A percentile compares a stretch with the other conserved stretches of the same genome.
phyloP scores from a whole-genome alignment of 1,284 basidiomycete species.

The Tilletia indica region DNA sequence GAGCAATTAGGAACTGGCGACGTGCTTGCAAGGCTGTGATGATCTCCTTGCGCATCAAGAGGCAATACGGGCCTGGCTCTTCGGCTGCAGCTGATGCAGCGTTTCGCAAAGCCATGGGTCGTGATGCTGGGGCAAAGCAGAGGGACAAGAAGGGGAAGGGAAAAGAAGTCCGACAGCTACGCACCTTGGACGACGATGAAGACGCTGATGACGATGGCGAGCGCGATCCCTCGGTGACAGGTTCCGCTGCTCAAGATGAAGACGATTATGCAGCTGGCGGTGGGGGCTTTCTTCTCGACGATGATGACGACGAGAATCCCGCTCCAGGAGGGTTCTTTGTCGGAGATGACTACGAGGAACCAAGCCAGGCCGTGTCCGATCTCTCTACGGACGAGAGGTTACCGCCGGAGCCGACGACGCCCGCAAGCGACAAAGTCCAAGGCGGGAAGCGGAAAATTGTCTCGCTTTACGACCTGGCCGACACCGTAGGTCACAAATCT shows the following conservation, averaged over 20 bases:
- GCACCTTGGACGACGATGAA: conserved; percentile 12
- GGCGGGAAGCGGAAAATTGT: conserved; percentile 30
- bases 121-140: conserved; percentile 8
- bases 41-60: conserved; percentile 76
- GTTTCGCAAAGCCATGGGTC: conserved; percentile 9
- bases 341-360: conserved; percentile 14
- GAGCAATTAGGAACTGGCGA: conserved; percentile 81
- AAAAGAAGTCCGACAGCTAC: conserved; percentile 11
- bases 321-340: conserved; percentile 18
- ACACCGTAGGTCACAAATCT: neutral
- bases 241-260: neutral
- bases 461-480: conserved; percentile 25
- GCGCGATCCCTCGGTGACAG: neutral
- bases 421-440: too few species aligned
- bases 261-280: neutral
- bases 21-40: conserved; percentile 82
- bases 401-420: too few species aligned
- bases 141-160: conserved; percentile 10
- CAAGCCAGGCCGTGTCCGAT: neutral
- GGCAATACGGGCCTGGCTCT: conserved; percentile 65
- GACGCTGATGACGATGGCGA: neutral
- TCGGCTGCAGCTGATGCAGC: conserved; percentile 16
- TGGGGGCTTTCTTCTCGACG: conserved; percentile 1
- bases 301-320: neutral
- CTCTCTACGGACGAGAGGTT: neutral